Evolutionary conservation across 2,329 filamentous ascomycete species (phyloP), one percentile per base, ranked within the genome.

Genomic region (Bipolaris bicolor): DNA sequence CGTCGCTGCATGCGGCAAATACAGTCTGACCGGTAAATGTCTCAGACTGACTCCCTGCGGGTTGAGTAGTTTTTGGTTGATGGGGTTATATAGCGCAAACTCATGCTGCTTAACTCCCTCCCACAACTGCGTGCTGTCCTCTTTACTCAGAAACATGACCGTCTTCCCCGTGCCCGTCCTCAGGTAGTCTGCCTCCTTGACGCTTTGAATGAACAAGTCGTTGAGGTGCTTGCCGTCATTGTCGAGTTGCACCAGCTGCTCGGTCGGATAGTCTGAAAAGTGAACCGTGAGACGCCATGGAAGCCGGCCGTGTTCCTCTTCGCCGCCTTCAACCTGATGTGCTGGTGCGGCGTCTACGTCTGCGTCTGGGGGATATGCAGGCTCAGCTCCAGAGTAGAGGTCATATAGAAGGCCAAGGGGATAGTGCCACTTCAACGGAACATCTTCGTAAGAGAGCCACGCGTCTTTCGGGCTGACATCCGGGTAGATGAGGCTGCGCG

Each of bases 121-220:
- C 92, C 93, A 97, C 33, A 97, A 82, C 31, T 89, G 85, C 7
- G 88, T 91, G 13, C 91, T 95, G 74, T 96, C 88, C 44, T 90
- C 87, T 74, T 92, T 93, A 59, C 89, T 92, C 69, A 97, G 81
- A 52, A 88, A 89, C 91, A 97, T 96, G 70, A 96, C 93, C 59
- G 90, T 89, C 73, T 94, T 92, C 15, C 91, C 92, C 52, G 90
- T 95, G 43, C 92, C 92, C 66, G 95, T 94, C 49, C 93, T 86
- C 49, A 96, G 81, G 66, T 92, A 96, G 76, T 97, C 92, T 29
- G 93, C 92, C 82, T 90, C 88, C 72, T 90, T 90, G 60, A 90
- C 87, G 50, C 82, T 86, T 63, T 90, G 89, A 52, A 88, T 86
- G 68, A 86, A 90, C 0, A 86, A 81, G 71, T 90, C 88, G 58